Evolutionary conservation across 1,139 yeast genomes (phyloP), one percentile per base, ranked within the genome.

Genomic region (Saccharomyces hybrid): DNA sequence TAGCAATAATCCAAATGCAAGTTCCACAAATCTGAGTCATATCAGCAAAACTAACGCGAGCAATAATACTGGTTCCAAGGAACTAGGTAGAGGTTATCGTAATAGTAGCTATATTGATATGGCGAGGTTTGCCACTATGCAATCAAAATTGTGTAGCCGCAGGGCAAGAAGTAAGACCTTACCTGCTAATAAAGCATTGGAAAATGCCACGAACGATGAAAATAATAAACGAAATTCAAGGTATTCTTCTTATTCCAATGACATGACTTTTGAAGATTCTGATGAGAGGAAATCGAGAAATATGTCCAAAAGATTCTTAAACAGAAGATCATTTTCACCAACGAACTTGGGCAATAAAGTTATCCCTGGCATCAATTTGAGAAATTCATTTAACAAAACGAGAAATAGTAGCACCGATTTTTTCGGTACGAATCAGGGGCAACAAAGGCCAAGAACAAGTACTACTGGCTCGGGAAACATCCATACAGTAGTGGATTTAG

Each of bases 91-190:
- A 38, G 26, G 47, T 31, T 50, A 50, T 23, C 53, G 62, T 50
- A 59, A 59, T 44, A 57, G 61, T 41, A 58, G 61, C 46, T 57
- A 57, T 38, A 51, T 59, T 14, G 59, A 58, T 25, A 41, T 59
- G 6, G 32, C 52, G 3, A 53, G 59, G 38, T 57, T 49, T 44
- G 46, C 38, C 26, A 48, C 41, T 54, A 57, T 11, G 56, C 55
- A 25, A 49, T 56, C 32, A 51, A 54, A 48, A n/a, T 54, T 16
- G 3, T 47, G 47, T 16, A 54, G 51, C 4, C 9, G 47, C 4
- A 58, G 67, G 41, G 56, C 57, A 9, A 61, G 69, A 54, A 61
- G 64, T 47, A 63, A 59, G 47, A 64, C 67, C 8, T 47, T 62
- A 31, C 66, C 69, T 5, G 54, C 59, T 5, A 57, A 56, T 16